Percentiles rank a stretch among this genome's conserved stretches.
These are phyloP conservation scores for Acanthochlamys bracteata DNA, from an alignment of 106 monocot species.

Conservation along the genomic window DNA sequence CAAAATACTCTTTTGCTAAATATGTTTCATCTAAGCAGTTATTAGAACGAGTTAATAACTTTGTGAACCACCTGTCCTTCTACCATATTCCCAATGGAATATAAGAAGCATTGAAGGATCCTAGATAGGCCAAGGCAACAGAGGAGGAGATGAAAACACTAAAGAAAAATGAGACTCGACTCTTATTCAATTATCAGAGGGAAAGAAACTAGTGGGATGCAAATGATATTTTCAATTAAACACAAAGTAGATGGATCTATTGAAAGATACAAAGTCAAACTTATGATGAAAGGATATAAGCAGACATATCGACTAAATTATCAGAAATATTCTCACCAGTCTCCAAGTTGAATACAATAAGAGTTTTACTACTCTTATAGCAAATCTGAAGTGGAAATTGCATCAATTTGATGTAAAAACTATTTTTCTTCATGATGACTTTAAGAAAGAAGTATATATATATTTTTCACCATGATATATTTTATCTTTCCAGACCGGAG, in stretches of 20 bases:
- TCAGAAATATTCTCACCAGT: conserved; percentile 9
- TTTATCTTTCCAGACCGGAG: neutral
- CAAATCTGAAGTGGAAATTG: conserved; percentile 3
- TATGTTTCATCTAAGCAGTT: neutral
- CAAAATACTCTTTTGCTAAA: neutral
- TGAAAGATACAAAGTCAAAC: conserved; percentile 8
- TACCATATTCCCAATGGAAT: neutral
- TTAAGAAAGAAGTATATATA: conserved; percentile 22
- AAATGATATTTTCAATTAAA: neutral
- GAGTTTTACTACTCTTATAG: neutral
- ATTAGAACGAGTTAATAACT: neutral
- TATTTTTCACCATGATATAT: conserved; percentile 6
- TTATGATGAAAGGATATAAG: neutral
- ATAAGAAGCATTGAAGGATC: conserved; percentile 1
- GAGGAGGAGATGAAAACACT: conserved; percentile 5
- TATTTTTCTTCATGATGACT: conserved; percentile 1
- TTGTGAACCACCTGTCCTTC: neutral
- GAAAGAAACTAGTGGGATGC: neutral
- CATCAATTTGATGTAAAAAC: conserved; percentile 14
- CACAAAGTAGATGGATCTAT: neutral
- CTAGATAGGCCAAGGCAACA: neutral
- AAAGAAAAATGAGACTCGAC: conserved; percentile 7
- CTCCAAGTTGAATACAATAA: conserved; percentile 4
- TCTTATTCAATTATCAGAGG: neutral
- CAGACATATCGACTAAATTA: conserved; percentile 5